These are phyloP conservation scores for Dioszegia aurantiaca DNA, from an alignment of 768 basidiomycete genomes.

Conservation along the genomic window DNA sequence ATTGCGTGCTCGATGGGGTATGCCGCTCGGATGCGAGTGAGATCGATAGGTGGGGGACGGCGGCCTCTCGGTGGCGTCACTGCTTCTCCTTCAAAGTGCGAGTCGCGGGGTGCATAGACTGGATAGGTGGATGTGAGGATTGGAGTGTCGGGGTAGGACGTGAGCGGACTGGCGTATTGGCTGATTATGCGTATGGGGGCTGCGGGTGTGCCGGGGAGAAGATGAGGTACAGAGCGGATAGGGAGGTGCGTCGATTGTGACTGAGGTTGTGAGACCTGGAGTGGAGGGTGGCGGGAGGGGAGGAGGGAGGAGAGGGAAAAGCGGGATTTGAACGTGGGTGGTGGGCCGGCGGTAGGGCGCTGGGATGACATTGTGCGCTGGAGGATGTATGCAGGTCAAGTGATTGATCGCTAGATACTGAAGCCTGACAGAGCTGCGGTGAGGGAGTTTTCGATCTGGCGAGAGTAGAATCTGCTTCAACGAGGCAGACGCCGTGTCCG, in stretches of 20 bases:
- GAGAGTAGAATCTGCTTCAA: slow-evolving; percentile 14
- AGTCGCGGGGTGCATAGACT: too few relatives aligned
- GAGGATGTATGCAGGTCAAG: not conserved
- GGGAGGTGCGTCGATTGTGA: slow-evolving; percentile 4
- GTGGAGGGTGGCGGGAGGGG: slow-evolving; percentile 42
- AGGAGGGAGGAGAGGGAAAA: slow-evolving; percentile 46
- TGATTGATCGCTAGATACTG: not conserved
- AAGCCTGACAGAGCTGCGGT: too few relatives aligned
- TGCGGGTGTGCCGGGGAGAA: slow-evolving; percentile 10
- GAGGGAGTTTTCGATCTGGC: too few relatives aligned
- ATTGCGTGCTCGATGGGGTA: slow-evolving; percentile 15
- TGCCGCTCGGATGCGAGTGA: slow-evolving; percentile 3
- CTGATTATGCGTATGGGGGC: slow-evolving; percentile 21
- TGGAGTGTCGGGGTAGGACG: slow-evolving; percentile 1
- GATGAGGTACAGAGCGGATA: slow-evolving; percentile 12
- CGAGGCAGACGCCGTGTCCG: not conserved
- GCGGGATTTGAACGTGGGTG: slow-evolving; percentile 31
- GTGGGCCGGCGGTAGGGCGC: too few relatives aligned
- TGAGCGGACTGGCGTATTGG: slow-evolving; percentile 22
- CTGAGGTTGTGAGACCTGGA: slow-evolving; percentile 28
- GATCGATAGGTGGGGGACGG: slow-evolving; percentile 24
- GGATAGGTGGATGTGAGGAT: not conserved
- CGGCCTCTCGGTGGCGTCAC: not conserved
- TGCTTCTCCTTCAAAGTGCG: too few relatives aligned
- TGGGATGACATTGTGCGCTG: too few relatives aligned